Conservation (phyloP, 2,329 filamentous ascomycete species). For the Colletotrichum acutatum region DNA sequence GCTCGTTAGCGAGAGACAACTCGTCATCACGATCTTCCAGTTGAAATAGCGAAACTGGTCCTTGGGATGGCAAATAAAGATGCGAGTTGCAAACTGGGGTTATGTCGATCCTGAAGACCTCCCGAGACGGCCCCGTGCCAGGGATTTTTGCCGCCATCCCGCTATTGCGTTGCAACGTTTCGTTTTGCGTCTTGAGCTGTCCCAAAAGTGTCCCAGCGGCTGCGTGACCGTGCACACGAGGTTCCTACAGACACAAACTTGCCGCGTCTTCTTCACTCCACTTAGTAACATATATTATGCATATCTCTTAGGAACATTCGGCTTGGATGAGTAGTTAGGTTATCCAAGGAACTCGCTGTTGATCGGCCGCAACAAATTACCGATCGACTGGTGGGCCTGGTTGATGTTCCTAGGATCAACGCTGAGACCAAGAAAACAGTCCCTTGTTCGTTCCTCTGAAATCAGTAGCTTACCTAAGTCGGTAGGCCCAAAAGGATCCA, state of each 20-base stretch:
- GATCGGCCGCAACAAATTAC: not conserved
- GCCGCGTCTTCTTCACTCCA: not conserved
- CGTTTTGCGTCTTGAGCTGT: constrained; percentile 11
- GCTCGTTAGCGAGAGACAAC: not conserved
- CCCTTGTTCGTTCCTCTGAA: not conserved
- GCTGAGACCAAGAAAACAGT: not conserved
- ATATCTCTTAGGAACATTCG: not conserved
- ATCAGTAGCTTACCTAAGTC: not conserved
- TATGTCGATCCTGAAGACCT: constrained; percentile 8
- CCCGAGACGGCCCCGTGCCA: constrained; percentile 4
- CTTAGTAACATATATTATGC: not conserved
- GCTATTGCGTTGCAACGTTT: constrained; percentile 15
- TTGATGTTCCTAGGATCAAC: not conserved
- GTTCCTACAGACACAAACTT: not conserved
- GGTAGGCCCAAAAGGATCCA: not conserved
- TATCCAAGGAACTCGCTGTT: not conserved
- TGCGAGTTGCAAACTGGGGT: not conserved
- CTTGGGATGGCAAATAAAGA: not conserved
- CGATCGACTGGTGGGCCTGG: not conserved
- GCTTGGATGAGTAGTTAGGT: not conserved
- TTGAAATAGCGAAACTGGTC: not conserved
- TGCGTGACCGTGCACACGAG: not conserved
- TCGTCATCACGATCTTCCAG: not conserved
- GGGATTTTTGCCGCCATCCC: constrained; percentile 5
- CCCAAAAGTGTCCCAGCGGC: not conserved